Conservation (phyloP, 768 basidiomycete genomes). For the Lentinula boryana region DNA sequence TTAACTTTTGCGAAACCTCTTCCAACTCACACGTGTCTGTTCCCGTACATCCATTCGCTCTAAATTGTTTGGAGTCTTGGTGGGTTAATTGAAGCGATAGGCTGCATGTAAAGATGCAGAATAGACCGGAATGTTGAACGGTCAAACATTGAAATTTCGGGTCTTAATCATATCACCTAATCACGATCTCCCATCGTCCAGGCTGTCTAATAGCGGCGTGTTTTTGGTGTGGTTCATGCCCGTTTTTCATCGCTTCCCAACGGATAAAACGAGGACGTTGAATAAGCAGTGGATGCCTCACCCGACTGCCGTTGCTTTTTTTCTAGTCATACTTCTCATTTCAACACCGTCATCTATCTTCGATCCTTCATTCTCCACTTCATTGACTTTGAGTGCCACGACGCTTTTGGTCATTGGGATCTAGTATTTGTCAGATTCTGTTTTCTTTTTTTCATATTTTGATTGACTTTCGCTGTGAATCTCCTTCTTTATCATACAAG, state of each 20-base stretch:
- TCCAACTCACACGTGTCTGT: not conserved
- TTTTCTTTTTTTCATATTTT: slow-evolving; percentile 12
- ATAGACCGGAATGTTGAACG: not conserved
- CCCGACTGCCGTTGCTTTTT: not conserved
- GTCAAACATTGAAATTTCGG: not conserved
- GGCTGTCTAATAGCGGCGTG: not conserved
- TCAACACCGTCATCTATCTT: too few relatives aligned
- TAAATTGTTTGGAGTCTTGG: not conserved
- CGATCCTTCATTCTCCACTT: not conserved
- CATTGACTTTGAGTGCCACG: slow-evolving; percentile 14
- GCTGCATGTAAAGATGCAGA: not conserved
- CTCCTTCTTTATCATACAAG: not conserved
- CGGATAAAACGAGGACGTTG: not conserved
- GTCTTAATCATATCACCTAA: not conserved
- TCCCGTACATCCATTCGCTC: not conserved
- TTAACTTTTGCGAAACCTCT: not conserved
- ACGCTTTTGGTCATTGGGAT: slow-evolving; percentile 3
- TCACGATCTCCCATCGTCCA: not conserved
- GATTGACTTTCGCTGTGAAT: not conserved
- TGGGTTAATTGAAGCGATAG: not conserved
- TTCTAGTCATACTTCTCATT: not conserved
- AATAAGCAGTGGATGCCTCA: not conserved
- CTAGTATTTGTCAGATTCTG: not conserved
- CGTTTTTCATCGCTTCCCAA: not conserved
- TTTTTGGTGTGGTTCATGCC: not conserved